Evolutionary conservation across 371 early-diverging fungal genomes (phyloP).

Genomic region (Neoconidiobolus thromboides): DNA sequence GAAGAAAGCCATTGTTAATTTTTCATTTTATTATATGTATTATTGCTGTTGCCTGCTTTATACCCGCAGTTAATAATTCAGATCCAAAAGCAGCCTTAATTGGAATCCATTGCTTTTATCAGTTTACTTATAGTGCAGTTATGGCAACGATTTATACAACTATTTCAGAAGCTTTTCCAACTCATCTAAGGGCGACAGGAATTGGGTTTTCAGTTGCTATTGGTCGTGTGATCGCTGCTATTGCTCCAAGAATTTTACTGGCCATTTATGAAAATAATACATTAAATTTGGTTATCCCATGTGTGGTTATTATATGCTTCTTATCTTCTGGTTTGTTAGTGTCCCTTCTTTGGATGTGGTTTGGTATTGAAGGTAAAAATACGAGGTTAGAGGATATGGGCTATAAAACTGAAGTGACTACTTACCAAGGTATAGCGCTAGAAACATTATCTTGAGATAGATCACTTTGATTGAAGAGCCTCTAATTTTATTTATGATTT

Average conservation of each 20-base stretch:
- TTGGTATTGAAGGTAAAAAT: conserved; percentile 3
- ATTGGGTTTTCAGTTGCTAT: conserved; percentile 7
- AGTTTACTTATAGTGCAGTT: conserved; percentile 1
- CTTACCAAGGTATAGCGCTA: no score
- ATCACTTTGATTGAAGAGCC: no score
- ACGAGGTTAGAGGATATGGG: not conserved
- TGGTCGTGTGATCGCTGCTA: conserved; percentile 7
- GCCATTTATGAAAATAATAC: not conserved
- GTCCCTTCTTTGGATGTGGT: not conserved
- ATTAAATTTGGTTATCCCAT: not conserved
- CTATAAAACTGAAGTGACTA: no score
- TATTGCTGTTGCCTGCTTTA: conserved; percentile 5
- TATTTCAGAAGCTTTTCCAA: conserved; percentile 6
- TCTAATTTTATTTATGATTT: no score
- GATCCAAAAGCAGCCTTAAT: not conserved
- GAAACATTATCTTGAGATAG: no score
- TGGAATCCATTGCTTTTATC: not conserved
- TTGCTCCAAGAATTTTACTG: conserved; percentile 4
- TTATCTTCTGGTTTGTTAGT: not conserved
- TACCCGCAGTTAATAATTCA: conserved; percentile 2
- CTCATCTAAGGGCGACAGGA: conserved; percentile 5
- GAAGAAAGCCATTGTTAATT: conserved; percentile 5
- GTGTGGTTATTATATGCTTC: not conserved
- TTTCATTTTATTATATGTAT: conserved; percentile 5
- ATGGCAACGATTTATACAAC: conserved; percentile 3